These are phyloP conservation scores for Talaromyces liani DNA, from an alignment of 495 filamentous ascomycete species.

Conservation along the genomic window DNA sequence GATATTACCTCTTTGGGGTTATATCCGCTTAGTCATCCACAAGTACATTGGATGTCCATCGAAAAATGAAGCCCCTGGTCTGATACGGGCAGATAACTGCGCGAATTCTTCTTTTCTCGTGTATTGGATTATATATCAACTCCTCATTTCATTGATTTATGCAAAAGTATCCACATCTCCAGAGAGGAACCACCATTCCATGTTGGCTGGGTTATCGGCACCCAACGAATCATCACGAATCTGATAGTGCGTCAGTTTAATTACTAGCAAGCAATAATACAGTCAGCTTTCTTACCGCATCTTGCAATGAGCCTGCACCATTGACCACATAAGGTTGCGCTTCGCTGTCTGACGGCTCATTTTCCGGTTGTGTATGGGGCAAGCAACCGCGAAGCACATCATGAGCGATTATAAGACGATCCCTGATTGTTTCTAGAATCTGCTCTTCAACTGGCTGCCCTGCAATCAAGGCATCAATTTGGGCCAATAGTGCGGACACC, in stretches of 20 bases:
- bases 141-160: background rate
- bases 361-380: background rate
- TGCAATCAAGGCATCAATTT: background rate
- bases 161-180: background rate
- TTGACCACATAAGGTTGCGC: background rate
- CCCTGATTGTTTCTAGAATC: background rate
- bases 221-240: background rate
- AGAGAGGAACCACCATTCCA: conserved; percentile 3
- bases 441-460: background rate
- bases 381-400: background rate
- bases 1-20: background rate
- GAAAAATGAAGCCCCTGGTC: background rate
- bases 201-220: background rate
- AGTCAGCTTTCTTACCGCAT: background rate
- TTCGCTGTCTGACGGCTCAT: background rate
- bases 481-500: background rate
- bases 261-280: background rate
- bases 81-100: background rate
- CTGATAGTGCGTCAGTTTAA: background rate
- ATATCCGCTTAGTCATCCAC: background rate
- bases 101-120: background rate
- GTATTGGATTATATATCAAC: background rate
- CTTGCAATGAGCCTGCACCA: background rate
- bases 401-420: background rate
- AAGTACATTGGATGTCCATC: background rate